phyloP scores from a whole-genome alignment of 176 grass and related monocot species.

The Phyllostachys edulis region DNA sequence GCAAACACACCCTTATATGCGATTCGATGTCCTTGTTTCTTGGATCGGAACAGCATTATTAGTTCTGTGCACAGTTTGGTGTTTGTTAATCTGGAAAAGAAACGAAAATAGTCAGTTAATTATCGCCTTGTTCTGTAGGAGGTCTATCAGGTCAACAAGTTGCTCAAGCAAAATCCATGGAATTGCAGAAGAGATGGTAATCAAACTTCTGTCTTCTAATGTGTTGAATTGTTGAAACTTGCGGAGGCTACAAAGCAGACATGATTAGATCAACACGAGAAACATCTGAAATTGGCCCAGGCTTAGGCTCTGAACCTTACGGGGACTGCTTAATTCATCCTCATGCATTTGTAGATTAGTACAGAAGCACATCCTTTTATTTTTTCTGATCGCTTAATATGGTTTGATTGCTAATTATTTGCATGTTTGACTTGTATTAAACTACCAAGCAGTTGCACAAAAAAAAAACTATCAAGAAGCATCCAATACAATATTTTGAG shows the following conservation, averaged over 20 bases:
- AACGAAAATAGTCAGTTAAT: background rate
- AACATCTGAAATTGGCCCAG: background rate
- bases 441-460: background rate
- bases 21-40: background rate
- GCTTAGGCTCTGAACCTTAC: background rate
- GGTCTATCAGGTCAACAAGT: background rate
- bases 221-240: background rate
- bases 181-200: constrained; percentile 5
- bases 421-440: background rate
- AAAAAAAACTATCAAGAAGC: background rate
- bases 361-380: background rate
- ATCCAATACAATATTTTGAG: background rate
- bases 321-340: background rate
- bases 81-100: background rate
- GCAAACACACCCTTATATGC: background rate
- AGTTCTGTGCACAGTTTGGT: background rate
- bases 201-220: background rate
- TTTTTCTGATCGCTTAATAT: no score
- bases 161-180: constrained; percentile 9
- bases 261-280: background rate
- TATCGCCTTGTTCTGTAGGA: background rate
- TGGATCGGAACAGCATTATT: background rate
- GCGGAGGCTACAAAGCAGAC: background rate
- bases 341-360: background rate
- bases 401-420: background rate